Conservation (phyloP, 1,139 yeast genomes). For the Candida freyschussii region DNA sequence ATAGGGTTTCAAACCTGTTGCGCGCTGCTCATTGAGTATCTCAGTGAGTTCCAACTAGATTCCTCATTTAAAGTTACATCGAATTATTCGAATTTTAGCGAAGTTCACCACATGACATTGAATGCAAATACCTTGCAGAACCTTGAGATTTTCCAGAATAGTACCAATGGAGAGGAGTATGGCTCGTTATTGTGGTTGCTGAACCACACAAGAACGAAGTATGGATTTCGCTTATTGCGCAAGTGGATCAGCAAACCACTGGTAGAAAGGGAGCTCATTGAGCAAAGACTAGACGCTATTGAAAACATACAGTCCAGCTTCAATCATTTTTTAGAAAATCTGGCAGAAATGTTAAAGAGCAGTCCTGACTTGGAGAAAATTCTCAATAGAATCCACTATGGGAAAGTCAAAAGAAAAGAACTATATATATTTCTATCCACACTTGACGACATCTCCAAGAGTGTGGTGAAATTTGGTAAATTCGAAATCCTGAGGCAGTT, state of each 20-base stretch:
- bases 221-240: constrained; percentile 63
- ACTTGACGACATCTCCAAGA: constrained; percentile 34
- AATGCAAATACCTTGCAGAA: constrained; percentile 65
- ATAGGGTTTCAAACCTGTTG: constrained; percentile 39
- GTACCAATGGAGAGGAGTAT: constrained; percentile 46
- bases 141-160: constrained; percentile 68
- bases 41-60: constrained; percentile 59
- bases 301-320: constrained; percentile 47
- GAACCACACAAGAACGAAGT: constrained; percentile 73
- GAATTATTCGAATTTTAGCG: constrained; percentile 48
- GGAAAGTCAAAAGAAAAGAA: constrained; percentile 60
- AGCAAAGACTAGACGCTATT: constrained; percentile 59
- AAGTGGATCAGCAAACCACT: constrained; percentile 79
- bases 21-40: constrained; percentile 44
- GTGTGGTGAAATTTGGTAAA: constrained; percentile 29
- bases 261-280: constrained; percentile 45
- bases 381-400: constrained; percentile 65
- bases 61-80: constrained; percentile 49
- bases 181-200: constrained; percentile 79
- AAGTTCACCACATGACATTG: constrained; percentile 56
- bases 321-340: constrained; percentile 48
- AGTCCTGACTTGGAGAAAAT: constrained; percentile 66
- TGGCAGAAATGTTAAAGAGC: constrained; percentile 40
- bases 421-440: constrained; percentile 54
- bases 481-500: constrained; percentile 23